phyloP scores from a whole-genome alignment of 257 asterid species.

The Gentiana straminea region DNA sequence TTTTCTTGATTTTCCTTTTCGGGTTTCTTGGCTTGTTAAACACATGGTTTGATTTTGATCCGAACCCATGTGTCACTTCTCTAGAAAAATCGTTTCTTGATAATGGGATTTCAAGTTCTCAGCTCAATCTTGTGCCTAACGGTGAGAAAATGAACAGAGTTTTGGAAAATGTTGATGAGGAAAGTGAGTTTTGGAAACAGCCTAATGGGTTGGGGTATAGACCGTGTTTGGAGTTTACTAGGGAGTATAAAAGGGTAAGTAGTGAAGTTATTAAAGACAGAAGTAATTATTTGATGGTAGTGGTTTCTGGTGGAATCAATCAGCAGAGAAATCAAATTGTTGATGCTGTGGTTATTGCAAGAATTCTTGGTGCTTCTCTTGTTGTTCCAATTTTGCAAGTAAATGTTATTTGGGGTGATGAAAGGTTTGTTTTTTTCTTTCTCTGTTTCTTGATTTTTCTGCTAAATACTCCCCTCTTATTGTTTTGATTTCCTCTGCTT shows the following conservation, averaged over 20 bases:
- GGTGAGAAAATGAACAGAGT: slow-evolving; percentile 2
- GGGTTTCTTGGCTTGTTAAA: slow-evolving; percentile 54
- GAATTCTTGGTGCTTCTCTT: slow-evolving; percentile 88
- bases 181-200: slow-evolving; percentile 70
- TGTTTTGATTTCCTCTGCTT: neutral
- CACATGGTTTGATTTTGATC: slow-evolving; percentile 41
- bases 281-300: slow-evolving; percentile 65
- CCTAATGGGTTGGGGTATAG: slow-evolving; percentile 83
- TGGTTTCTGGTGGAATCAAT: slow-evolving; percentile 91
- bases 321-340: slow-evolving; percentile 99
- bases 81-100: slow-evolving; percentile 19
- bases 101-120: slow-evolving; percentile 17
- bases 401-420: slow-evolving; percentile 97
- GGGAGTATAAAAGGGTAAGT: slow-evolving; percentile 33
- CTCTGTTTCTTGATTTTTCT: slow-evolving; percentile 14
- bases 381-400: slow-evolving; percentile 94
- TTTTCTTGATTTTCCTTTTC: slow-evolving; percentile 33
- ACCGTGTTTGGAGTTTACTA: slow-evolving; percentile 75
- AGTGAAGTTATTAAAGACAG: slow-evolving; percentile 47
- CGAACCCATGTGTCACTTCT: slow-evolving; percentile 44
- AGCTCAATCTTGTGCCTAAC: slow-evolving; percentile 6
- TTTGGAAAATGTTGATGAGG: slow-evolving; percentile 20
- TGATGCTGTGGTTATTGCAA: slow-evolving; percentile 93
- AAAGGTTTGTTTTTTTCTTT: slow-evolving; percentile 46
- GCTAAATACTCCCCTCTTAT: neutral